Evolutionary conservation across 257 asterid genomes (phyloP).

Genomic region (Primulina huaijiensis): DNA sequence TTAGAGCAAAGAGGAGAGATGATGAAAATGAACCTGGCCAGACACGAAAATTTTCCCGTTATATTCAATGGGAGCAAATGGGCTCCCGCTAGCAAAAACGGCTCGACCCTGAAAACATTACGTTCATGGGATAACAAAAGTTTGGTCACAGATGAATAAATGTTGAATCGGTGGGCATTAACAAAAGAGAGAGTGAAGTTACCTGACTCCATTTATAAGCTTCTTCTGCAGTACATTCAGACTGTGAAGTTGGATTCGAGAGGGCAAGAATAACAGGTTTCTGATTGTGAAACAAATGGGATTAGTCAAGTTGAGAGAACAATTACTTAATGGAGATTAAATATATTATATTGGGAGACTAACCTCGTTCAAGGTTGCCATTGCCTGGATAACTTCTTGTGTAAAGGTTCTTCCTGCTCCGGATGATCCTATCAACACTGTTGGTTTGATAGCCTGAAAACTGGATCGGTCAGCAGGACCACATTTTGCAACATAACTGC

Average conservation of each 20-base stretch:
- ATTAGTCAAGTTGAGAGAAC: not conserved
- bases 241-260: conserved; percentile 93
- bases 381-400: conserved; percentile 71
- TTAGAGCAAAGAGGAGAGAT: conserved; percentile 9
- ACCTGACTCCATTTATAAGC: conserved; percentile 92
- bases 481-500: not conserved
- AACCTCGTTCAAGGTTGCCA: conserved; percentile 77
- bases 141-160: not conserved
- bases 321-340: no score
- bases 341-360: not conserved
- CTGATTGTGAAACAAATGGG: conserved; percentile 34
- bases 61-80: conserved; percentile 56
- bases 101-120: conserved; percentile 55
- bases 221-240: conserved; percentile 91
- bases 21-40: conserved; percentile 46
- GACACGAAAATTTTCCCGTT: conserved; percentile 49
- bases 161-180: not conserved
- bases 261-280: conserved; percentile 84
- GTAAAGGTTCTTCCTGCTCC: conserved; percentile 94
- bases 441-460: conserved; percentile 74
- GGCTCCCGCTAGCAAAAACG: conserved; percentile 76
- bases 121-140: conserved; percentile 12
- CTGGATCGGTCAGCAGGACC: conserved; percentile 18
- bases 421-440: conserved; percentile 85
- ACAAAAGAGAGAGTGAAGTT: not conserved